These are phyloP conservation scores for Talaromyces sp. DNA, from an alignment of 2,329 filamentous ascomycete genomes.

Conservation along the genomic window DNA sequence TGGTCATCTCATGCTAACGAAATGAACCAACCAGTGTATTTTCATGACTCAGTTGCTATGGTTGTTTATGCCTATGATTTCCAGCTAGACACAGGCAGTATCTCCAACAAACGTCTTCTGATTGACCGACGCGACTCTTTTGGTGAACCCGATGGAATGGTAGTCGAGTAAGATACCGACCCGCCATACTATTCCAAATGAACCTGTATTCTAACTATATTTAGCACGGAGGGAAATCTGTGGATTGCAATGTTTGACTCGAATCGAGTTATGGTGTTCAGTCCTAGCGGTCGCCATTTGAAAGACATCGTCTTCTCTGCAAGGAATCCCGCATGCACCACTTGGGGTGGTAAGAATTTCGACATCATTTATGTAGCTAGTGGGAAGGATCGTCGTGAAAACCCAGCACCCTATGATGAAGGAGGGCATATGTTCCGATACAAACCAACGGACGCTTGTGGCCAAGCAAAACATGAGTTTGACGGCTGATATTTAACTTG, in stretches of 20 bases:
- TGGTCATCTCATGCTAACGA: neutral
- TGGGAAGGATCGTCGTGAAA: conserved; percentile 28
- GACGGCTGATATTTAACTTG: conserved; percentile 4
- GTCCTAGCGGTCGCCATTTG: conserved; percentile 34
- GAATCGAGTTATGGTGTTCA: conserved; percentile 39
- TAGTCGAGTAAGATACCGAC: conserved; percentile 37
- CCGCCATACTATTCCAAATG: neutral
- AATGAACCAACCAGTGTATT: conserved; percentile 31
- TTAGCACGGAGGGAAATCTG: conserved; percentile 39
- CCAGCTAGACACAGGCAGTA: conserved; percentile 33
- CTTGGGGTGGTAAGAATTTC: conserved; percentile 40
- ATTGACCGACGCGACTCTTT: conserved; percentile 30
- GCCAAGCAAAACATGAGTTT: conserved; percentile 40
- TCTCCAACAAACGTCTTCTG: conserved; percentile 33
- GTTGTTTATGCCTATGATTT: conserved; percentile 37
- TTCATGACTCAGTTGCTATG: conserved; percentile 38
- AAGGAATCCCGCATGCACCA: conserved; percentile 39
- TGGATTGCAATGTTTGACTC: conserved; percentile 42
- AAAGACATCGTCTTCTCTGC: conserved; percentile 39
- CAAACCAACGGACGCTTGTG: conserved; percentile 27
- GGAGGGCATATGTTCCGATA: conserved; percentile 42
- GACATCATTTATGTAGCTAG: conserved; percentile 39
- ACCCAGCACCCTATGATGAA: conserved; percentile 32
- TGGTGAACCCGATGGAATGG: conserved; percentile 44
- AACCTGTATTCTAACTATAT: neutral